Percentiles rank a stretch among this genome's conserved stretches.
These are phyloP conservation scores for Conticribra guillardii DNA, from an alignment of 108 stramenopile species.

Conservation along the genomic window DNA sequence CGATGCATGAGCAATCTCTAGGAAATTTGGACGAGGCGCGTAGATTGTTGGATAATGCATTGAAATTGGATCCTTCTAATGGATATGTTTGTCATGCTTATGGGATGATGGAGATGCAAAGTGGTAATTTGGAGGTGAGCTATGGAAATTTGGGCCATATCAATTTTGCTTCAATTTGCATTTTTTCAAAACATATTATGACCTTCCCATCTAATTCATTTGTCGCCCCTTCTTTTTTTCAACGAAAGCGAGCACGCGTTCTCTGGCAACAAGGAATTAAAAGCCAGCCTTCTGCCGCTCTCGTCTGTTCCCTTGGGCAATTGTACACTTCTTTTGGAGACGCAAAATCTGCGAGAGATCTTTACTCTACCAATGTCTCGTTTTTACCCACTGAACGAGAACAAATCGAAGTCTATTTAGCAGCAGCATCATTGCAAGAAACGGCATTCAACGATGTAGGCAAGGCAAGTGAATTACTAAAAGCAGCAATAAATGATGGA, in stretches of 20 bases:
- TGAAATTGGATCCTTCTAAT: slow-evolving; percentile 68
- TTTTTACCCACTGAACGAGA: slow-evolving; percentile 59
- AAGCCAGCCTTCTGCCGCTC: slow-evolving; percentile 67
- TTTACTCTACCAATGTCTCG: slow-evolving; percentile 54
- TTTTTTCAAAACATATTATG: no score
- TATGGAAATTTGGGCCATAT: no score
- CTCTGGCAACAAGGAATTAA: slow-evolving; percentile 64
- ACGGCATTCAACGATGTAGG: slow-evolving; percentile 58
- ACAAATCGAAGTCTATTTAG: slow-evolving; percentile 74
- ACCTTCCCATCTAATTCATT: no score
- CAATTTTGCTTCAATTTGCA: background rate
- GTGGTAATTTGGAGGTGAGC: slow-evolving; percentile 13
- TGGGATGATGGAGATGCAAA: slow-evolving; percentile 64
- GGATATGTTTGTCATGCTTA: slow-evolving; percentile 85
- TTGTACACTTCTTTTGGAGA: slow-evolving; percentile 48
- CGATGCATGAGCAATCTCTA: slow-evolving; percentile 71
- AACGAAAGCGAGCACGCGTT: slow-evolving; percentile 35
- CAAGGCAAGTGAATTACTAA: slow-evolving; percentile 59
- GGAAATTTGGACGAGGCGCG: slow-evolving; percentile 55
- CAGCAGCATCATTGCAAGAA: slow-evolving; percentile 80
- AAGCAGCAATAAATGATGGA: slow-evolving; percentile 40
- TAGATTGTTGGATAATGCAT: slow-evolving; percentile 62
- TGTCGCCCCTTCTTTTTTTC: background rate
- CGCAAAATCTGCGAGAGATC: slow-evolving; percentile 43
- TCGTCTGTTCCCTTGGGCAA: slow-evolving; percentile 78